Conservation (phyloP, 116 monocot genomes). For the Posidonia oceanica region DNA sequence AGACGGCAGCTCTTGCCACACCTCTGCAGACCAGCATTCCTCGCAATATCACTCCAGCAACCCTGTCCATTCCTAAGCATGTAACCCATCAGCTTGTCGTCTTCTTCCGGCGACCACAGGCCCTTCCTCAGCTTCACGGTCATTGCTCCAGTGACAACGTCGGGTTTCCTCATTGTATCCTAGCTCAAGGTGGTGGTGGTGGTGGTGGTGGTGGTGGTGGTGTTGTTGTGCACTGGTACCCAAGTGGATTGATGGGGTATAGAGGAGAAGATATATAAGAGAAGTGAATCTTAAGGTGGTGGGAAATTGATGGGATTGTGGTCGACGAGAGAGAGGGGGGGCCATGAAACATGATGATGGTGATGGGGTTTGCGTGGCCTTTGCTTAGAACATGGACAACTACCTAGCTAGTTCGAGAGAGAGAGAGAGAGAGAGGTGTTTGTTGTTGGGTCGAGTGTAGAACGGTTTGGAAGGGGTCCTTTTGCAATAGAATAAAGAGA, state of each 20-base stretch:
- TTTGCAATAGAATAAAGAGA: conserved; percentile 16
- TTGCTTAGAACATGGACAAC: conserved; percentile 80
- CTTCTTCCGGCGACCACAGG: conserved; percentile 91
- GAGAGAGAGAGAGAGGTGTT: conserved; percentile 16
- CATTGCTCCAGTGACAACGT: background rate
- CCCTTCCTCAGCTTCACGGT: conserved; percentile 58
- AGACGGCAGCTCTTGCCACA: conserved; percentile 97
- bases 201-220: no score
- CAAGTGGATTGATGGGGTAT: background rate
- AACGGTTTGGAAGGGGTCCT: conserved; percentile 28
- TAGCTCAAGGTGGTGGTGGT: no score
- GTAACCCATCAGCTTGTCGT: conserved; percentile 76
- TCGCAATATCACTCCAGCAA: conserved; percentile 83
- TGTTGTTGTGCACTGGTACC: background rate
- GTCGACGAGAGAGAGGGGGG: background rate
- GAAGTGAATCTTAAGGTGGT: background rate
- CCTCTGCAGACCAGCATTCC: conserved; percentile 73
- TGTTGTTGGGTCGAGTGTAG: conserved; percentile 30
- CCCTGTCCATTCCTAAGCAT: conserved; percentile 71
- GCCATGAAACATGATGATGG: conserved; percentile 45
- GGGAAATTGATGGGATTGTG: background rate
- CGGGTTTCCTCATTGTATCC: conserved; percentile 55
- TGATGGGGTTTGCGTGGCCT: conserved; percentile 28
- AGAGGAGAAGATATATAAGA: conserved; percentile 10
- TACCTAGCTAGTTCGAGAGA: conserved; percentile 3